Percentiles rank a stretch among this genome's conserved stretches.
phyloP scores from a whole-genome alignment of 495 filamentous ascomycete genomes.

The Hyaloscypha variabilis region DNA sequence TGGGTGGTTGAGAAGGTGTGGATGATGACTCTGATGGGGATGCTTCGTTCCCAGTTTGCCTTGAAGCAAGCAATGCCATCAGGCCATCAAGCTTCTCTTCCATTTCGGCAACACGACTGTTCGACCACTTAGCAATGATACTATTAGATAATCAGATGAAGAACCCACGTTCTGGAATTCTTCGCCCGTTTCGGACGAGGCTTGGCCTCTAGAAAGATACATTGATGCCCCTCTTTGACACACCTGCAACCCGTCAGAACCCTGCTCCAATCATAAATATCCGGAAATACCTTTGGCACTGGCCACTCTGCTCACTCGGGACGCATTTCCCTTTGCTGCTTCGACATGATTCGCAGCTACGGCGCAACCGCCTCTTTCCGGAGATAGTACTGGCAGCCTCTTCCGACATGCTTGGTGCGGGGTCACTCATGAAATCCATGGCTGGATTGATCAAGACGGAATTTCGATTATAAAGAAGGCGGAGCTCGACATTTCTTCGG shows the following conservation, averaged over 20 bases:
- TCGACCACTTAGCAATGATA: not conserved
- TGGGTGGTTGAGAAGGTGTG: not conserved
- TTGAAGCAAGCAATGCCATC: slow-evolving; percentile 23
- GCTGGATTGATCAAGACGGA: not conserved
- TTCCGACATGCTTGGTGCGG: not conserved
- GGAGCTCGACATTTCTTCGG: not conserved
- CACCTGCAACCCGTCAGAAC: slow-evolving; percentile 23
- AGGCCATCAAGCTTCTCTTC: slow-evolving; percentile 33
- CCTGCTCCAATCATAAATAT: not conserved
- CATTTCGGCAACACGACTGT: slow-evolving; percentile 32
- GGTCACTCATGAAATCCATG: not conserved
- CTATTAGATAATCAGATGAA: not conserved
- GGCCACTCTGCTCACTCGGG: slow-evolving; percentile 4
- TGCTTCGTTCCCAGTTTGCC: not conserved
- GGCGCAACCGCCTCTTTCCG: slow-evolving; percentile 5
- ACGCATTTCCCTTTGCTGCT: slow-evolving; percentile 18
- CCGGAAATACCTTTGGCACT: slow-evolving; percentile 21
- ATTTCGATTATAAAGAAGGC: not conserved
- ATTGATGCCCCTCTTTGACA: slow-evolving; percentile 27
- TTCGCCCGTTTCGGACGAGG: slow-evolving; percentile 31
- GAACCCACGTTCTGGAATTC: slow-evolving; percentile 27
- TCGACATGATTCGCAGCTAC: slow-evolving; percentile 21
- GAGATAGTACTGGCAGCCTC: not conserved
- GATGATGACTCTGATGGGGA: not conserved
- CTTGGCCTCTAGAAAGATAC: slow-evolving; percentile 29